Base-by-base conservation (phyloP, 1,284 basidiomycete genomes). In the Chondrostereum purpureum region DNA sequence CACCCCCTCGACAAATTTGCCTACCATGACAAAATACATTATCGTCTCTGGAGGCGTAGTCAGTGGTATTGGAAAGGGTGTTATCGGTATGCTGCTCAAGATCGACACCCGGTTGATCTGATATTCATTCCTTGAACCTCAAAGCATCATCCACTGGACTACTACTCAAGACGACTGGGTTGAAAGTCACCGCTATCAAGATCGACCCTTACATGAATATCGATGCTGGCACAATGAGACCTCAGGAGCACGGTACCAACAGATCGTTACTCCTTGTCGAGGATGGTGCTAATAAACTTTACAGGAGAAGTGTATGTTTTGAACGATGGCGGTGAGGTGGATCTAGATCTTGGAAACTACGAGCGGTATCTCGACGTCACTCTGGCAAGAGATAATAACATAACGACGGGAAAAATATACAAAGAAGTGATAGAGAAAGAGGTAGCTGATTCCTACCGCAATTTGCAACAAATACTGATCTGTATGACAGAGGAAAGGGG, bases 161-260 rank as follows among this genome's bases (percentile, higher is more conserved):
- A 43, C 77, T 99, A 44, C 77, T 99, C 64, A 98, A 98, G 73
- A 98, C 92, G 40, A 83, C 87, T 23, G 95, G 95, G 38, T 75
- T 96, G 53, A 95, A 93, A 67, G 95, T 98, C 59, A 99, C 96
- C 2, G 89, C 96, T 19, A 98, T 99, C 76, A 99, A 99, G 72
- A 98, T 99, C 58, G 95, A 99, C 66, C 95, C 95, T 17, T 99
- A 99, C 64, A 98, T 99, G 94, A 99, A 99, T 72, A 97, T 99
- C 59, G 95, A 99, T 77, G 96, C 95, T 27, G 96, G 96, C 36
- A 98, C 95, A 22, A 99, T 99, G 95, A 81, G 92, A 35, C 96
- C 95, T 11, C 96, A 93, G 24, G 95, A 99, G 67, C 95, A 99
- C 64, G 96, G 93, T 88, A 62, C 73, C 80, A 55, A 51, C 43